Evolutionary conservation across 2,329 filamentous ascomycete species (phyloP), one percentile per base, ranked within the genome.

Genomic region (Aspergillus tanneri): DNA sequence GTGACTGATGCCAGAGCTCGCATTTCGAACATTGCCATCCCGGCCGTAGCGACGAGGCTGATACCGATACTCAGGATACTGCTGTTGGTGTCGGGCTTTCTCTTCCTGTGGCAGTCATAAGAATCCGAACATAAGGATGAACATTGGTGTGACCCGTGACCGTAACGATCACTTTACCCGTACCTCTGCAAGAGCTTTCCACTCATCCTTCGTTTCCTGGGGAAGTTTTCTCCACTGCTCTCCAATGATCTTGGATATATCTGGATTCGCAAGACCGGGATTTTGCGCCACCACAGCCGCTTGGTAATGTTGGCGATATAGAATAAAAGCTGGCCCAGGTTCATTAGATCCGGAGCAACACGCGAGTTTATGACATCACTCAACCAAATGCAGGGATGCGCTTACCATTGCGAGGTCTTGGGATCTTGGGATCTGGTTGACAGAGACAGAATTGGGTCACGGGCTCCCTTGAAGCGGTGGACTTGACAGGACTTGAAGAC

Each of bases 261-360:
- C 90, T 3, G 92, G 92, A 70, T 97, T 97, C 37, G 91, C 85
- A 56, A 96, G 82, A 36, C 90, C 88, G n/a, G 91, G 92, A 62
- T 96, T 82, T 59, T 88, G 81, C 45, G 84, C 79, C 28, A 91
- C 87, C 42, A 97, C 89, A 40, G 83, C 78, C 14, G 87, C 84
- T 70, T 97, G 92, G 62, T 93, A 86, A 68, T 95, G 87, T 68
- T 97, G 91, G 30, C 93, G 90, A 75, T 96, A 99, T 60, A 99
- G 79, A 58, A 99, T 99, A 74, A 99, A 99, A 42, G 92, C 93
- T 99, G 69, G n/a, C n/a, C n/a, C n/a, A n/a, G n/a, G n/a, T n/a
- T n/a, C n/a, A n/a, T n/a, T n/a, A n/a, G n/a, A n/a, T n/a, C 67
- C 66, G 18, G 11, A 96, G 96, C 42, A 88, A 90, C 95, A 69